phyloP scores from a whole-genome alignment of 176 grass and related monocot species.

The Saccharum spontaneum region DNA sequence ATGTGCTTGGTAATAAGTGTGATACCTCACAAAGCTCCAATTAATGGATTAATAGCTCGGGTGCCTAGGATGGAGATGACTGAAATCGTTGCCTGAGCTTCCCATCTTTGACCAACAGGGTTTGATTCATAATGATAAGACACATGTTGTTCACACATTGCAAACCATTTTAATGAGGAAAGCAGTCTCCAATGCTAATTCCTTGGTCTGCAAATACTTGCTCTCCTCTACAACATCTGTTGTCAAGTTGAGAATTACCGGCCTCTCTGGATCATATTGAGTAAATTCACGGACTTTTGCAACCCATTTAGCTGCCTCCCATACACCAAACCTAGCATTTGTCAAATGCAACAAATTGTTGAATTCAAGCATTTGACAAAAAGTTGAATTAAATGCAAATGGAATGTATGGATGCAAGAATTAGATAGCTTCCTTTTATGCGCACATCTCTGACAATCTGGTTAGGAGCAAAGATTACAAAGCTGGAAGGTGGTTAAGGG shows the following conservation, averaged over 20 bases:
- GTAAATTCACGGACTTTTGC: constrained; percentile 80
- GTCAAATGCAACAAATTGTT: constrained; percentile 29
- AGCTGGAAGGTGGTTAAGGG: constrained; percentile 11
- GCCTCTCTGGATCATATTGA: constrained; percentile 70
- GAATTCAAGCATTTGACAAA: background rate
- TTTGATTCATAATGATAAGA: constrained; percentile 8
- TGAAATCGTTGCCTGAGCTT: background rate
- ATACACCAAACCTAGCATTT: constrained; percentile 87
- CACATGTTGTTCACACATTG: constrained; percentile 47
- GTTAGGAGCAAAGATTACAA: constrained; percentile 12
- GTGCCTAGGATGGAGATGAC: background rate
- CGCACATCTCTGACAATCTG: background rate
- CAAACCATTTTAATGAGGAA: constrained; percentile 89
- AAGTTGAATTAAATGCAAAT: background rate
- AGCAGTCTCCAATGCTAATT: constrained; percentile 80
- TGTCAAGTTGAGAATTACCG: constrained; percentile 88
- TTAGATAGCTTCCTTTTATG: background rate
- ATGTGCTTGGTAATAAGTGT: background rate
- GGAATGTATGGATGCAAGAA: background rate
- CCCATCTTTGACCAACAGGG: constrained; percentile 18
- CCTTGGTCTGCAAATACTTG: constrained; percentile 87
- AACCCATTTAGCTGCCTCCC: constrained; percentile 97
- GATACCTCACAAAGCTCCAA: constrained; percentile 36
- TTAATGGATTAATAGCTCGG: background rate
- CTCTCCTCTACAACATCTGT: constrained; percentile 89